These are phyloP conservation scores for Taphrina deformans DNA, from an alignment of 1,139 yeast species.

Conservation along the genomic window DNA sequence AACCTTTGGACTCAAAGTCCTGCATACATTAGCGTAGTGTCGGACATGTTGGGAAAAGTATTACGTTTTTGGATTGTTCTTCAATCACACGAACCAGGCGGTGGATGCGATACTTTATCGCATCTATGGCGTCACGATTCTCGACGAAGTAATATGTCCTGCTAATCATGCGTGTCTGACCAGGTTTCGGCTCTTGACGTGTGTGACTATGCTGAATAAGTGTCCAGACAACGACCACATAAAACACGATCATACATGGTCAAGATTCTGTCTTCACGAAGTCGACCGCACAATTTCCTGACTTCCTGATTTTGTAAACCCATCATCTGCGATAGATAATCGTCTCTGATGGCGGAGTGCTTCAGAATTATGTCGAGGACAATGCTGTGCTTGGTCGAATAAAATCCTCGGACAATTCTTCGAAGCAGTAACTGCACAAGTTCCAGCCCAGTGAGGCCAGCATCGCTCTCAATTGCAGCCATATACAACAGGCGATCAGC, in stretches of 20 bases:
- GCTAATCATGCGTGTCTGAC: constrained; percentile 64
- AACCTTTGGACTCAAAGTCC: constrained; percentile 91
- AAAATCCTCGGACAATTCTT: constrained; percentile 83
- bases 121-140: constrained; percentile 89
- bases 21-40: constrained; percentile 42
- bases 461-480: no score
- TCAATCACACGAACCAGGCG: constrained; percentile 74
- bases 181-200: constrained; percentile 68
- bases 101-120: constrained; percentile 95
- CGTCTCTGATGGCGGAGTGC: constrained; percentile 61
- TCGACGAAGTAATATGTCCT: constrained; percentile 85
- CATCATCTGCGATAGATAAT: constrained; percentile 22
- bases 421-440: constrained; percentile 48
- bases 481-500: no score
- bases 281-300: constrained; percentile 73
- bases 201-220: constrained; percentile 35
- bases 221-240: background rate
- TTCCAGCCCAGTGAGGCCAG: constrained; percentile 42
- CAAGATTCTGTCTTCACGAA: constrained; percentile 75
- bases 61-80: constrained; percentile 64
- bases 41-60: background rate
- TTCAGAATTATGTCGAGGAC: constrained; percentile 85
- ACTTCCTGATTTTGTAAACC: constrained; percentile 63
- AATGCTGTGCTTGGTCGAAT: constrained; percentile 77
- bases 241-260: constrained; percentile 40